These are phyloP conservation scores for Basipetospora chlamydospora DNA, from an alignment of 2,329 filamentous ascomycete genomes.

Conservation along the genomic window DNA sequence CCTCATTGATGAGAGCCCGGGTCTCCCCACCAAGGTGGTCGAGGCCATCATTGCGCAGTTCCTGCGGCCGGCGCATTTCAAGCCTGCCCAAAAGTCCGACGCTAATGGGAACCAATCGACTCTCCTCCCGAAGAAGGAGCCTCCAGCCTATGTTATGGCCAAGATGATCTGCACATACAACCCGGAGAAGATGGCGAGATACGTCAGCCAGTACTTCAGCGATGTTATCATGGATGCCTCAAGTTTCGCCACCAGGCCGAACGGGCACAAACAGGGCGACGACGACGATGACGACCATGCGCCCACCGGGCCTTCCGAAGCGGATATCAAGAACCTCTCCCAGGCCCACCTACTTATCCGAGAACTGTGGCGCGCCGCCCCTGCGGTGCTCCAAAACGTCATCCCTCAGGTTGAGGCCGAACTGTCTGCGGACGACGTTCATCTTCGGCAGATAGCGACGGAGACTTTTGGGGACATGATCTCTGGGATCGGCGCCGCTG, in stretches of 20 bases:
- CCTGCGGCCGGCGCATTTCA: slow-evolving; percentile 57
- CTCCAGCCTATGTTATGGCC: slow-evolving; percentile 90
- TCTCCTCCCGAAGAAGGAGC: slow-evolving; percentile 72
- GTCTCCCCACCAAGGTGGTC: slow-evolving; percentile 66
- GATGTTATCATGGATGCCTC: slow-evolving; percentile 88
- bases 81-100: slow-evolving; percentile 26
- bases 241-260: slow-evolving; percentile 37
- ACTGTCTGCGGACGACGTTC: slow-evolving; percentile 74
- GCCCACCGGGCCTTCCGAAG: slow-evolving; percentile 53
- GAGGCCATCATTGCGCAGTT: slow-evolving; percentile 95
- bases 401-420: slow-evolving; percentile 89
- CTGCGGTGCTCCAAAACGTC: slow-evolving; percentile 79
- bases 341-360: slow-evolving; percentile 83
- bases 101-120: slow-evolving; percentile 68
- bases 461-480: slow-evolving; percentile 94
- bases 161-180: slow-evolving; percentile 83
- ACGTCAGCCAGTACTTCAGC: slow-evolving; percentile 92
- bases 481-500: slow-evolving; percentile 81
- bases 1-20: slow-evolving; percentile 72
- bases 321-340: slow-evolving; percentile 72
- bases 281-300: slow-evolving; percentile 49
- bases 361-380: slow-evolving; percentile 86
- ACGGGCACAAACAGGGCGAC: slow-evolving; percentile 42
- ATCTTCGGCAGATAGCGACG: slow-evolving; percentile 74
- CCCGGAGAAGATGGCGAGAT: slow-evolving; percentile 86